Percentiles rank a stretch among this genome's conserved stretches.
Evolutionary conservation across 352 stramenopile genomes (phyloP).

Genomic region (Phytopythium oedochilum): DNA sequence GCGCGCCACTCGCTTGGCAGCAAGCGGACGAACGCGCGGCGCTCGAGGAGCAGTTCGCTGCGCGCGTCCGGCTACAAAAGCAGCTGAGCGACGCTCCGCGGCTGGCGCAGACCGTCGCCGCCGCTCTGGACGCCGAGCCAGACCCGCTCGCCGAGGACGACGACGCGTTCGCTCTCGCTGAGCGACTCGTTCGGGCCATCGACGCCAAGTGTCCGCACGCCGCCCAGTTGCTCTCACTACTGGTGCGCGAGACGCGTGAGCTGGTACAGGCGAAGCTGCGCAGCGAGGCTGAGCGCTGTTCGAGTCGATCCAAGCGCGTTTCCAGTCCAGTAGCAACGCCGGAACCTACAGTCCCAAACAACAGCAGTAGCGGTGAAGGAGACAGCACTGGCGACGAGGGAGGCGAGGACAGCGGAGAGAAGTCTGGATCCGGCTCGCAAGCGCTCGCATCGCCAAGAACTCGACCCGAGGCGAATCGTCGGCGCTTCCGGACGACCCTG

Average conservation of each 20-base stretch:
- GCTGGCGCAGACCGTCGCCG: background rate
- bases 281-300: constrained; percentile 6
- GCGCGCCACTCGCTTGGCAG: constrained; percentile 2
- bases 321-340: too few relatives aligned
- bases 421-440: background rate
- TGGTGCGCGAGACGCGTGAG: constrained; percentile 7
- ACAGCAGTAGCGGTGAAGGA: background rate
- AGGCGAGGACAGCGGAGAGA: background rate
- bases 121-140: background rate
- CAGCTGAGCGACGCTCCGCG: constrained; percentile 3
- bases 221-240: constrained; percentile 13
- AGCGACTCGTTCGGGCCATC: constrained; percentile 1
- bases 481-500: constrained; percentile 31
- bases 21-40: constrained; percentile 14
- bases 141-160: background rate
- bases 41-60: constrained; percentile 13
- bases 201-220: constrained; percentile 9
- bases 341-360: background rate
- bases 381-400: background rate
- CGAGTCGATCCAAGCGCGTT: background rate
- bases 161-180: constrained; percentile 11
- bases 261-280: constrained; percentile 16
- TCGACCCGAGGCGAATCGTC: background rate
- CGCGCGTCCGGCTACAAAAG: constrained; percentile 12
- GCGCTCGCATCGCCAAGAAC: background rate